These are phyloP conservation scores for Tagetes erecta DNA, from an alignment of 129 eudicot species.

Conservation along the genomic window DNA sequence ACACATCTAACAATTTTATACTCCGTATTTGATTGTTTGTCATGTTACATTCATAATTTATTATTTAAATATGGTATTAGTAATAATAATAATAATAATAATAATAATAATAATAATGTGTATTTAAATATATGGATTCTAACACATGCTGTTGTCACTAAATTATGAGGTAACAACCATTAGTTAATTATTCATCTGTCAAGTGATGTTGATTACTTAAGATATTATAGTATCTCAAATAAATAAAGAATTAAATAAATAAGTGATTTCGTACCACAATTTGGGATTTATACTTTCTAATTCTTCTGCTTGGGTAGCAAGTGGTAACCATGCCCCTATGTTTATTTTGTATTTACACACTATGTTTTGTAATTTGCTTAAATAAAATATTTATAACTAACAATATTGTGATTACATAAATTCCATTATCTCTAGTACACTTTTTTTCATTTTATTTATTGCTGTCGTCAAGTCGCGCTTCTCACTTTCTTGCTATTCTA, in stretches of 20 bases:
- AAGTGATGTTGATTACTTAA: constrained; percentile 25
- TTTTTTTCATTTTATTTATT: too few relatives aligned
- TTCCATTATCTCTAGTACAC: too few relatives aligned
- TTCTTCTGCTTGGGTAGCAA: constrained; percentile 3
- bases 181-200: constrained; percentile 27
- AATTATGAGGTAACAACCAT: constrained; percentile 28
- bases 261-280: not conserved
- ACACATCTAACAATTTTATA: not conserved
- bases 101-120: not conserved
- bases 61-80: not conserved
- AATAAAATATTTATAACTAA: not conserved
- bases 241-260: constrained; percentile 12
- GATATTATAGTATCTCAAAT: not conserved
- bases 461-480: too few relatives aligned
- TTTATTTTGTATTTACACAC: not conserved
- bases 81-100: not conserved
- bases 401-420: too few relatives aligned
- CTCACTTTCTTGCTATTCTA: too few relatives aligned
- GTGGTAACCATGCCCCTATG: not conserved
- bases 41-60: constrained; percentile 3
- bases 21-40: constrained; percentile 1
- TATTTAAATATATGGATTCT: constrained; percentile 16
- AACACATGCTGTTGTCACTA: constrained; percentile 35
- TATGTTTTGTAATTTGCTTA: not conserved
- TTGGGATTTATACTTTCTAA: not conserved